These are phyloP conservation scores for Hypericum perforatum DNA, from an alignment of 345 rosid genomes.

Conservation along the genomic window DNA sequence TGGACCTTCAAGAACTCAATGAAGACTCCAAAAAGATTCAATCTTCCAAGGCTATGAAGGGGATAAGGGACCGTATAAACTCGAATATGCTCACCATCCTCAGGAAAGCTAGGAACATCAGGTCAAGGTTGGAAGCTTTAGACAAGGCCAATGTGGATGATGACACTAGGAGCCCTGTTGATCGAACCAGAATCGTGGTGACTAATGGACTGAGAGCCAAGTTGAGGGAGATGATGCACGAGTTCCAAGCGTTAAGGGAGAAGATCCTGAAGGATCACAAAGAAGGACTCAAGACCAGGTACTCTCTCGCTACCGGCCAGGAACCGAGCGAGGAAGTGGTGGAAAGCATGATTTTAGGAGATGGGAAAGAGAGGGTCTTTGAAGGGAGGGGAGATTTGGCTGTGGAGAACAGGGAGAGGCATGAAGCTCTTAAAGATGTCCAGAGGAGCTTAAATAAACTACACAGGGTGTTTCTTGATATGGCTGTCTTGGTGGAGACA, in stretches of 20 bases:
- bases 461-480: constrained; percentile 25
- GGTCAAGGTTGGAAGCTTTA: constrained; percentile 19
- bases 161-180: constrained; percentile 16
- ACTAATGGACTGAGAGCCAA: constrained; percentile 19
- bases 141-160: constrained; percentile 15
- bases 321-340: constrained; percentile 16
- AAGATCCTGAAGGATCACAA: constrained; percentile 16
- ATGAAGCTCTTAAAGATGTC: constrained; percentile 22
- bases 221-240: constrained; percentile 20
- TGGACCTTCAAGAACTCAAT: constrained; percentile 15
- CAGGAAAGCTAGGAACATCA: constrained; percentile 20
- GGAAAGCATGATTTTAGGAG: constrained; percentile 18
- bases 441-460: constrained; percentile 24
- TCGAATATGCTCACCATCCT: constrained; percentile 19
- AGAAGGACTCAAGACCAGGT: constrained; percentile 18
- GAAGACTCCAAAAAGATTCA: constrained; percentile 17
- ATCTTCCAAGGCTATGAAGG: constrained; percentile 14
- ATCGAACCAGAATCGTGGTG: constrained; percentile 19
- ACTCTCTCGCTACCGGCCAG: constrained; percentile 14
- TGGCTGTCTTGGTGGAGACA: constrained; percentile 21
- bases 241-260: constrained; percentile 20
- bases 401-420: constrained; percentile 21
- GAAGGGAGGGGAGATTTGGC: constrained; percentile 22
- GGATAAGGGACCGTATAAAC: constrained; percentile 21
- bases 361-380: constrained; percentile 12